Percentiles rank a stretch among this genome's conserved stretches.
Evolutionary conservation across 768 basidiomycete genomes (phyloP).

Genomic region (Lactifluus subvellereus): DNA sequence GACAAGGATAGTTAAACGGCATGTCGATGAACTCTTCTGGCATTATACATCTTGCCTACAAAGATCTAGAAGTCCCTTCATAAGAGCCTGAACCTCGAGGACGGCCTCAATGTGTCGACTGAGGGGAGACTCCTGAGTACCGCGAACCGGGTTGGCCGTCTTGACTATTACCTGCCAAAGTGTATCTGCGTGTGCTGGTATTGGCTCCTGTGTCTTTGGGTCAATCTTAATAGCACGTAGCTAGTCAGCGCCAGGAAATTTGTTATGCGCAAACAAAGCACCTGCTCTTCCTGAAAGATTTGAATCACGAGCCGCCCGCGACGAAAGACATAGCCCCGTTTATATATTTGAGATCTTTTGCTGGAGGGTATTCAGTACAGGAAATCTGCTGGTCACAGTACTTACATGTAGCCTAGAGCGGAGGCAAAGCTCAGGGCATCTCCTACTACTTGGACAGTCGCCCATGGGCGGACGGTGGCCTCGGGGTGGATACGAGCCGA

Average conservation of each 20-base stretch:
- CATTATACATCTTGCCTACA: slow-evolving; percentile 61
- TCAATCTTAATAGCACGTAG: slow-evolving; percentile 48
- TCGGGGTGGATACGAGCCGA: slow-evolving; percentile 79
- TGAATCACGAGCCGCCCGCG: slow-evolving; percentile 65
- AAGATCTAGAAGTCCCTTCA: slow-evolving; percentile 80
- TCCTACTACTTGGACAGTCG: slow-evolving; percentile 69
- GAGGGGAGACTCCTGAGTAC: slow-evolving; percentile 73
- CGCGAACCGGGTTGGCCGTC: slow-evolving; percentile 71
- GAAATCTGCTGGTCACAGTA: slow-evolving; percentile 8
- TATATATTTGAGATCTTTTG: slow-evolving; percentile 71
- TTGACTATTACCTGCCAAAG: slow-evolving; percentile 88
- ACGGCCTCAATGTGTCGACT: slow-evolving; percentile 65
- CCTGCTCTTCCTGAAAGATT: slow-evolving; percentile 85
- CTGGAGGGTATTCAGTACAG: slow-evolving; percentile 31
- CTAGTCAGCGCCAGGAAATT: not conserved
- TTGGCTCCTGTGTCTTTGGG: slow-evolving; percentile 65
- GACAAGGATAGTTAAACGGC: slow-evolving; percentile 26
- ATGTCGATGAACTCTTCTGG: not conserved
- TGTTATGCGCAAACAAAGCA: slow-evolving; percentile 28
- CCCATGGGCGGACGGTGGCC: slow-evolving; percentile 83
- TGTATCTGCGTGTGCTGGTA: slow-evolving; percentile 72
- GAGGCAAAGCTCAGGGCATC: slow-evolving; percentile 78
- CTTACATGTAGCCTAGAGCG: slow-evolving; percentile 71
- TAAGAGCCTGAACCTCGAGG: slow-evolving; percentile 72
- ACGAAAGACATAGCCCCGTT: slow-evolving; percentile 72